Base-by-base conservation (phyloP, 495 filamentous ascomycete species). In the Copromyces sp. region DNA sequence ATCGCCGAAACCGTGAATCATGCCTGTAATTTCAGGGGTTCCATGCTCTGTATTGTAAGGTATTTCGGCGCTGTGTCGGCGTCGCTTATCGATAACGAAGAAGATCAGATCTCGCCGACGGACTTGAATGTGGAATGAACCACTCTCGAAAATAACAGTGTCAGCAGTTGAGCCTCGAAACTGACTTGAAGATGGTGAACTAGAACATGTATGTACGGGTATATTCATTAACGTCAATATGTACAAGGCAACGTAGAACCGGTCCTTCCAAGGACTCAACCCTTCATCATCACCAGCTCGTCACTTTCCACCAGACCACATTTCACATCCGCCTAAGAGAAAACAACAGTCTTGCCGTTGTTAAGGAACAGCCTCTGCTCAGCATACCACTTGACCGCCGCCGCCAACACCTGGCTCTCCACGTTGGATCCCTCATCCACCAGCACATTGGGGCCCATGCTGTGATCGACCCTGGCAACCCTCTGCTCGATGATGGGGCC, bases 401-500 rank as follows among this genome's bases (percentile, higher is more conserved):
- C 85, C 7, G 89, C 90, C 68, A 93, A 81, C 53, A 92, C 90
- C 73, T 90, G 90, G 77, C 89, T 91, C 84, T 93, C 91, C 9
- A 92, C 89, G 75, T 92, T 93, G 75, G 88, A 90, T 16, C 91
- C 91, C 75, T 91, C 90, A 70, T 90, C 87, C 4, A 90, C 90
- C 80, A 93, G 79, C 79, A 88, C 87, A 84, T 91, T 91, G 20
- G 91, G 85, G 76, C 87, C 89, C 88, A 92, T 87, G 39, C 82
- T 85, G 79, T 93, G 91, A 81, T 89, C 87, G 11, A 92, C 90
- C 3, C 90, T 84, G 8, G 88, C 84, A 41, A 92, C 88, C 70
- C 90, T 88, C 85, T 93, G 91, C 85, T 92, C 91, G 76, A 93
- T 93, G 74, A 93, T 93, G 20, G 91, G 91, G 5, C 91, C 91